phyloP scores from a whole-genome alignment of 441 rosid species.

The Gossypium davidsonii region DNA sequence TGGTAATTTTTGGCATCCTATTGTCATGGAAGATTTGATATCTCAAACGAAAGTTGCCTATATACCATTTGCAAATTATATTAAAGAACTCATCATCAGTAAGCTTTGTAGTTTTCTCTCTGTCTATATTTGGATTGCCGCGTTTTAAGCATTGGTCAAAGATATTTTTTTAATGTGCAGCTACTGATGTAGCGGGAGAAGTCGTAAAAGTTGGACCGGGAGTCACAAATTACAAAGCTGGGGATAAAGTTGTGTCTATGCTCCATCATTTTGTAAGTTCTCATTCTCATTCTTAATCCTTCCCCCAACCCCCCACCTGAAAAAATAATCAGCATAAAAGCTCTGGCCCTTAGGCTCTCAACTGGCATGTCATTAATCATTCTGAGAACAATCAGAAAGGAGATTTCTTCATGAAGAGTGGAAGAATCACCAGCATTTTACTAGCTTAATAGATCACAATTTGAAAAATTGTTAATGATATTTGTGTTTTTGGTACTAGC shows the following conservation, averaged over 20 bases:
- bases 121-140: background rate
- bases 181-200: constrained; percentile 57
- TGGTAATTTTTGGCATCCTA: background rate
- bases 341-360: background rate
- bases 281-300: background rate
- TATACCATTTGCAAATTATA: background rate
- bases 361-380: background rate
- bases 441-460: background rate
- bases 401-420: background rate
- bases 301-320: background rate
- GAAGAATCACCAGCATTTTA: background rate
- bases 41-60: background rate
- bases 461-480: background rate
- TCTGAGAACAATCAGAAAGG: background rate
- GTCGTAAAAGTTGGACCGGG: constrained; percentile 53
- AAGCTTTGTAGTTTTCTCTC: background rate
- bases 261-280: constrained; percentile 30
- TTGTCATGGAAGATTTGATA: background rate
- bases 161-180: constrained; percentile 22
- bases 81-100: background rate
- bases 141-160: background rate
- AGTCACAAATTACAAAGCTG: constrained; percentile 52
- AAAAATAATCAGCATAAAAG: background rate
- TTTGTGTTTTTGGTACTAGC: background rate
- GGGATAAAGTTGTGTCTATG: constrained; percentile 64